Conservation (phyloP, 768 basidiomycete genomes). For the Tylopilus sp. region DNA sequence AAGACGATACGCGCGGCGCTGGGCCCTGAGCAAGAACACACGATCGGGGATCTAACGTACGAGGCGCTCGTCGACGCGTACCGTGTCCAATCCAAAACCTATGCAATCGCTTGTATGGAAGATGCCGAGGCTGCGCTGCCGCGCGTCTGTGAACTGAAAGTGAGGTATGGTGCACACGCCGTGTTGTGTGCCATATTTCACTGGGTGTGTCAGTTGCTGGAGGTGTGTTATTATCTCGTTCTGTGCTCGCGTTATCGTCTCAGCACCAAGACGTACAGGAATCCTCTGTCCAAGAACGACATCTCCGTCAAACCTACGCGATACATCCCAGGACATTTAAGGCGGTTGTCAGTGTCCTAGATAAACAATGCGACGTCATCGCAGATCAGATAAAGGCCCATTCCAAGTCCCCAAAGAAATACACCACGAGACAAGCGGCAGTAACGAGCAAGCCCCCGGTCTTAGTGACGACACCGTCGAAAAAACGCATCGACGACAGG, state of each 20-base stretch:
- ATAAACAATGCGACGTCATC: slow-evolving; percentile 25
- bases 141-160: slow-evolving; percentile 11
- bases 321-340: slow-evolving; percentile 18
- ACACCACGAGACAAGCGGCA: slow-evolving; percentile 14
- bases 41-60: slow-evolving; percentile 23
- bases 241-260: not conserved
- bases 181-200: slow-evolving; percentile 42
- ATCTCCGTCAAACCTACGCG: slow-evolving; percentile 16
- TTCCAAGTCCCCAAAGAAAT: slow-evolving; percentile 21
- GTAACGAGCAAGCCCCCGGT: not conserved
- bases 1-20: slow-evolving; percentile 22
- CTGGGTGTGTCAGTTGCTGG: slow-evolving; percentile 42
- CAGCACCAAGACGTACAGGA: slow-evolving; percentile 12
- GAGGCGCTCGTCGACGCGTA: slow-evolving; percentile 31
- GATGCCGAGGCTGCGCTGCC: slow-evolving; percentile 30
- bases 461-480: slow-evolving; percentile 18
- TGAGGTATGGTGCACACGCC: slow-evolving; percentile 16
- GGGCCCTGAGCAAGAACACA: not conserved
- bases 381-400: slow-evolving; percentile 21
- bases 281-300: slow-evolving; percentile 19
- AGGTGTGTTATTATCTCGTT: slow-evolving; percentile 25
- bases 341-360: slow-evolving; percentile 15
- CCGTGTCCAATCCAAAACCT: slow-evolving; percentile 9
- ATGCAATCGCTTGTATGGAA: slow-evolving; percentile 32
- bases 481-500: slow-evolving; percentile 34